phyloP scores from a whole-genome alignment of 495 filamentous ascomycete species.

The Aspergillus conjunctus region DNA sequence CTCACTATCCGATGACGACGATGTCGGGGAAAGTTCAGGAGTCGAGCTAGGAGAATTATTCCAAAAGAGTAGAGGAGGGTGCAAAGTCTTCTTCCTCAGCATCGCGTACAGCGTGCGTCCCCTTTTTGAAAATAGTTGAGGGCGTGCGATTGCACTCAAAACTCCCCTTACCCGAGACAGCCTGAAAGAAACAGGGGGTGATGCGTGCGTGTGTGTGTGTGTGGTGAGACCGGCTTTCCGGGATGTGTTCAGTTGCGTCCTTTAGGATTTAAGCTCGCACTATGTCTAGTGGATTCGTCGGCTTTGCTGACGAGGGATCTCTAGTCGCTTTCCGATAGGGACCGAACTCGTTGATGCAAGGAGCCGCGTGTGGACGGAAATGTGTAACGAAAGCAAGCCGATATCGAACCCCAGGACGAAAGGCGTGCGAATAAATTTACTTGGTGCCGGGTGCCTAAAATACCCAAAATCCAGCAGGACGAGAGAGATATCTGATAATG shows the following conservation, averaged over 20 bases:
- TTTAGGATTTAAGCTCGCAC: background rate
- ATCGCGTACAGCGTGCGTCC: slow-evolving; percentile 48
- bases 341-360: slow-evolving; percentile 20
- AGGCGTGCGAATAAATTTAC: slow-evolving; percentile 3
- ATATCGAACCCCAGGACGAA: slow-evolving; percentile 7
- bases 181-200: background rate
- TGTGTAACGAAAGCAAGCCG: slow-evolving; percentile 13
- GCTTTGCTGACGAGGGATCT: background rate
- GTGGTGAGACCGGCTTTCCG: slow-evolving; percentile 6
- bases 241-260: slow-evolving; percentile 1
- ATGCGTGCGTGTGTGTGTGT: background rate
- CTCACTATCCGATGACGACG: slow-evolving; percentile 48
- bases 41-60: slow-evolving; percentile 44
- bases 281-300: background rate
- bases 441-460: background rate
- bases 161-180: slow-evolving; percentile 15
- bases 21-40: slow-evolving; percentile 48
- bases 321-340: slow-evolving; percentile 18
- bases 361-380: slow-evolving; percentile 18
- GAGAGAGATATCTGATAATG: slow-evolving; percentile 20
- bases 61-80: slow-evolving; percentile 48
- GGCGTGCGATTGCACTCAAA: slow-evolving; percentile 20
- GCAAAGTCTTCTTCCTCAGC: slow-evolving; percentile 50
- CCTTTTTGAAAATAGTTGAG: slow-evolving; percentile 25
- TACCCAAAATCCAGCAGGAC: background rate